Conservation (phyloP, 108 stramenopile species). For the Skeletonema marinoi region DNA sequence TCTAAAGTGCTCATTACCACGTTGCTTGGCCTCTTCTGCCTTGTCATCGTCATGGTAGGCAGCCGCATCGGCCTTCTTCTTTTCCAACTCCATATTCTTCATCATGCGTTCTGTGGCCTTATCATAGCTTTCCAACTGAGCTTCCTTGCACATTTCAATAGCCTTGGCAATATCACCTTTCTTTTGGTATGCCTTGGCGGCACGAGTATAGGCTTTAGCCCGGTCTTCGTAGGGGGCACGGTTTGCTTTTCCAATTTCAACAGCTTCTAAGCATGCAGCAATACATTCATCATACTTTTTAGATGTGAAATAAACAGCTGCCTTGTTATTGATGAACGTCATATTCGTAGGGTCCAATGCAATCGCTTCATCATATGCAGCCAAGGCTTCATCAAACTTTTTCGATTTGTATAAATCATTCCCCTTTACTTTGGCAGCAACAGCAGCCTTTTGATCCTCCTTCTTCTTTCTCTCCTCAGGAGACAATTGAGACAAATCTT, state of each 20-base stretch:
- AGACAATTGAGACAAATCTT: slow-evolving; percentile 72
- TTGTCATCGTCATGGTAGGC: slow-evolving; percentile 95
- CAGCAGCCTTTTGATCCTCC: slow-evolving; percentile 78
- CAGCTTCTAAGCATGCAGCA: slow-evolving; percentile 82
- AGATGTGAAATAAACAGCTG: slow-evolving; percentile 93
- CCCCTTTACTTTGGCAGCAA: slow-evolving; percentile 87
- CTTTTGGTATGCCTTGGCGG: slow-evolving; percentile 93
- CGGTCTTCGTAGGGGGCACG: slow-evolving; percentile 92
- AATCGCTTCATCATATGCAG: slow-evolving; percentile 97
- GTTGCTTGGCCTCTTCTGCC: slow-evolving; percentile 97
- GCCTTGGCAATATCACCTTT: slow-evolving; percentile 89
- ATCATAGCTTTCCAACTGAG: slow-evolving; percentile 85
- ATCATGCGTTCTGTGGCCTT: slow-evolving; percentile 92
- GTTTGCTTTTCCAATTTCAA: slow-evolving; percentile 90
- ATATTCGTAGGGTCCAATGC: slow-evolving; percentile 95
- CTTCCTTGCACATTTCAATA: slow-evolving; percentile 87
- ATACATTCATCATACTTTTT: slow-evolving; percentile 93
- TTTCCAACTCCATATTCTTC: slow-evolving; percentile 94
- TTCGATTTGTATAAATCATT: slow-evolving; percentile 94
- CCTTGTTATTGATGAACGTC: slow-evolving; percentile 95
- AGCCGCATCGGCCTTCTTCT: slow-evolving; percentile 84
- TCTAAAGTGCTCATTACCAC: slow-evolving; percentile 95
- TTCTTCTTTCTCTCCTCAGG: slow-evolving; percentile 86
- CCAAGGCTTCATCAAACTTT: slow-evolving; percentile 95
- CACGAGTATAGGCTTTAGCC: slow-evolving; percentile 93